Evolutionary conservation across 1,284 basidiomycete genomes (phyloP), one percentile per base, ranked within the genome.

Genomic region (Cryptococcus jaspeensis): DNA sequence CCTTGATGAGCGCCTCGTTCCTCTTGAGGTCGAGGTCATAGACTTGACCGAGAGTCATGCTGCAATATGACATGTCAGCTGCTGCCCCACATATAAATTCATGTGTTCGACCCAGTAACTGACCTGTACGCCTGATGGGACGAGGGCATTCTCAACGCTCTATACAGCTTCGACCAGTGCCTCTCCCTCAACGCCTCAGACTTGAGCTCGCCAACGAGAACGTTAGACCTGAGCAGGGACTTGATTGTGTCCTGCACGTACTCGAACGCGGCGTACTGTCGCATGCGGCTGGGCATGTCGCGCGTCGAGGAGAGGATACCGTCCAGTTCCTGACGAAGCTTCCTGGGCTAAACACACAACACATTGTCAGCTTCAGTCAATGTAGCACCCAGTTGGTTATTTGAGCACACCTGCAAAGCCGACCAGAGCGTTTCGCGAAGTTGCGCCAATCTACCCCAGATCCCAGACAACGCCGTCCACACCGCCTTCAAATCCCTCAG

Each of bases 251-350:
- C 95, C 71, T 98, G 95, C 2, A 99, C 92, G 73, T 92, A 95
- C 80, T 99, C 96, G 71, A 98, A 99, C 0, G 96, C 96, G 9
- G 93, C 91, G 74, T 99, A 99, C 75, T 99, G 96, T 58, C 96
- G 85, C 96, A 99, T 99, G 55, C 94, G 84, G 49, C 91, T 96
- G 0, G 96, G 96, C 94, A 99, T 95, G 51, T 98, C 95, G 78
- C 94, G 93, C 18, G 94, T 98, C 35, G 91, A 92, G 25, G 84
- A 83, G 52, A 99, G 78, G 52, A 99, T 81, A 3, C 83, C 86
- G 69, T 99, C 96, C 56, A 99, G 87, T 66, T 93, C 90, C 71
- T 95, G 92, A 63, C 96, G 87, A 57, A 99, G 78, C 79, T 98
- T 98, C 67, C 96, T 85, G 18, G 96, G 90, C 72, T 95, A 25